These are phyloP conservation scores for Salix udensis DNA, from an alignment of 345 rosid species.

Conservation along the genomic window DNA sequence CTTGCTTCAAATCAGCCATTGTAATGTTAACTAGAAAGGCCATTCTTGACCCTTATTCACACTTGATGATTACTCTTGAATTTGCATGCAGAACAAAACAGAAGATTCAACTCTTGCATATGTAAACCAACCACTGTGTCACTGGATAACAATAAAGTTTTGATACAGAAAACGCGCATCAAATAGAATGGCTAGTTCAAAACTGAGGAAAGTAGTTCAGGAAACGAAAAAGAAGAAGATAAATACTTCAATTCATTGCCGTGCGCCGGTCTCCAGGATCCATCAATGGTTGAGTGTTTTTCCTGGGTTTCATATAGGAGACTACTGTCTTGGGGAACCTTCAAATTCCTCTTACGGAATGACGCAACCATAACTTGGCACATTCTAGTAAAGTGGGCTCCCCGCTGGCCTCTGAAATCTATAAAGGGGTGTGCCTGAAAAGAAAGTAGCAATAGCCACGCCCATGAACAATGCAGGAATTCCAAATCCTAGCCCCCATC, in stretches of 20 bases:
- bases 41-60: neutral
- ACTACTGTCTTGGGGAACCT: conserved; percentile 54
- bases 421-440: conserved; percentile 80
- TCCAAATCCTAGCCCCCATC: conserved; percentile 95
- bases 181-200: neutral
- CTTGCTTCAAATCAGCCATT: too few relatives aligned
- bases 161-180: neutral
- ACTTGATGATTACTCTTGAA: neutral
- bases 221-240: neutral
- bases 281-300: conserved; percentile 60
- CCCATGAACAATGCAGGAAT: conserved; percentile 93
- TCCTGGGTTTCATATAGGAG: conserved; percentile 73
- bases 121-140: neutral
- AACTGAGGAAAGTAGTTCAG: conserved; percentile 1
- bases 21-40: too few relatives aligned
- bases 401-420: conserved; percentile 89
- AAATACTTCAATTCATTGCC: conserved; percentile 58
- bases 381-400: conserved; percentile 78
- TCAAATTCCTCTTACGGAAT: conserved; percentile 53
- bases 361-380: conserved; percentile 83
- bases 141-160: neutral
- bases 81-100: neutral
- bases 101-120: neutral
- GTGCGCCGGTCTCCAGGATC: conserved; percentile 72
- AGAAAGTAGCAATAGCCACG: conserved; percentile 73